These are phyloP conservation scores for Claviceps fusiformis DNA, from an alignment of 2,329 filamentous ascomycete genomes.

Conservation along the genomic window DNA sequence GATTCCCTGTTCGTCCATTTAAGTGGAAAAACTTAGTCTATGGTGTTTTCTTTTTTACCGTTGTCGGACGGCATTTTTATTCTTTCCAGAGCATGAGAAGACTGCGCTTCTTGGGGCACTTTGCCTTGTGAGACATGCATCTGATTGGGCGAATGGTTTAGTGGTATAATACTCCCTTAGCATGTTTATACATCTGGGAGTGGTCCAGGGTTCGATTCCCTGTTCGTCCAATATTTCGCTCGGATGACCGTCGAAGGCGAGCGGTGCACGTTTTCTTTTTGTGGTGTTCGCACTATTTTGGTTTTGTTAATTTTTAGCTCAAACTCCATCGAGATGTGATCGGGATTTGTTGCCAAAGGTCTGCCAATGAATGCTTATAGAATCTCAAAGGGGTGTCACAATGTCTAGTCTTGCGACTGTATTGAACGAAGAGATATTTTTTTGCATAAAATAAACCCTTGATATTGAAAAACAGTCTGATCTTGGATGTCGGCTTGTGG, in stretches of 20 bases:
- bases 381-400: neutral
- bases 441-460: neutral
- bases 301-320: no score
- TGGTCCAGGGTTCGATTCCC: constrained; percentile 14
- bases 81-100: no score
- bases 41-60: no score
- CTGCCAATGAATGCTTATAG: neutral
- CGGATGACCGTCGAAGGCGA: no score
- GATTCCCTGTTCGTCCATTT: constrained; percentile 11
- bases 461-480: neutral
- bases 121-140: neutral
- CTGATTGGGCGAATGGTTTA: constrained; percentile 9
- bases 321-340: no score
- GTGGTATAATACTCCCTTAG: constrained; percentile 14
- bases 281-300: neutral
- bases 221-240: constrained; percentile 6
- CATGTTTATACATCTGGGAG: constrained; percentile 3
- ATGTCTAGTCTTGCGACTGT: neutral
- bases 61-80: no score
- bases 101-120: neutral
- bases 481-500: no score
- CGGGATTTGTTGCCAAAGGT: no score
- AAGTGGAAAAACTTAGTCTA: no score
- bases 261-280: no score
- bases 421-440: no score